Base-by-base conservation (phyloP, 768 basidiomycete genomes). In the Boletus tylopilopsis region DNA sequence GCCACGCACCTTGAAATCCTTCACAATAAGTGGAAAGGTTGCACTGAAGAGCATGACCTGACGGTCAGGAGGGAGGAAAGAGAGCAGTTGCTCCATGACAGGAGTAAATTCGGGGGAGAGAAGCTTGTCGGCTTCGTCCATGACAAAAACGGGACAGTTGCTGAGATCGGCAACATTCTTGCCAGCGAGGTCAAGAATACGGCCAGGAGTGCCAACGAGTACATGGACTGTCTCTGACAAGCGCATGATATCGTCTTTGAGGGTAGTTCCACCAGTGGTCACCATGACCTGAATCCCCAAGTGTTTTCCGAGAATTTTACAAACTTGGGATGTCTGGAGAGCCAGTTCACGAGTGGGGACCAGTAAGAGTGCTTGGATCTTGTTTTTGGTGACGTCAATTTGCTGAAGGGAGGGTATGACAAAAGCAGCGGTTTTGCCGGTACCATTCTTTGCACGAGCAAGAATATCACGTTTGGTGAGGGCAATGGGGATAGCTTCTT, bases 31-130 rank as follows among this genome's bases (percentile, higher is more conserved):
- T 9, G 96, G 95, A 81, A 99, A 99, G 23, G 95, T 99, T 41
- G 95, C 95, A 45, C 94, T 96, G 74, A 99, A 98, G 56, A 99
- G 78, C 95, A 97, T 97, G 66, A 99, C 94, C 74, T 99, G 95
- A 47, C 93, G 80, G 63, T 87, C 81, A 47, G 76, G 66, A 24
- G 93, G 91, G 49, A 96, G 78, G 73, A 88, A 91, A 24, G 79
- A 78, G 50, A 99, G 79, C 32, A 99, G 72, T 64, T 96, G 91
- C 74, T 98, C 95, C 84, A 99, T 95, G 50, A 99, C 94, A 53
- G 95, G 94, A 12, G 94, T 87, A 64, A 99, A 99, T 73, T 99
- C 95, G 49, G 94, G 93, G 7, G 89, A 93, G 45, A 98, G 84
- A 42, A 98, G 81, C 69, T 98, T 99, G 71, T 98, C 96, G 40